Evolutionary conservation across 805 yeast genomes (phyloP), one percentile per base, ranked within the genome.

Genomic region (Myxozyma geophila): DNA sequence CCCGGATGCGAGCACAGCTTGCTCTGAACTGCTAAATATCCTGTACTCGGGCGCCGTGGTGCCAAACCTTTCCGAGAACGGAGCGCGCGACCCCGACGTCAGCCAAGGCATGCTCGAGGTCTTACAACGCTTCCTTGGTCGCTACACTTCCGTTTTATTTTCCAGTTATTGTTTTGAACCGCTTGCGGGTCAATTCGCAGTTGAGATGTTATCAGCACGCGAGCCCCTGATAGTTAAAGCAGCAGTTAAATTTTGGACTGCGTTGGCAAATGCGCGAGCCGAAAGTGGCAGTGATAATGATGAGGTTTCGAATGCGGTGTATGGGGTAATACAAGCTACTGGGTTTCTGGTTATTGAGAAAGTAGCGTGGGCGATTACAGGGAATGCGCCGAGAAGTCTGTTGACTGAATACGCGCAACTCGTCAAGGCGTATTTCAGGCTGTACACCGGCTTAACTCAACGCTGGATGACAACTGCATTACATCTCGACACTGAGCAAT

Each of bases 201-300:
- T 84, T 12, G 68, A 73, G 5, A 79, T 81, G 3, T 74, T 86
- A 28, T 65, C 69, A 5, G 78, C 83, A 0, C 76, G 77, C n/a
- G 91, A 88, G 70, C 75, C 85, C 39, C 82, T 85, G 66, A 81
- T 86, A 0, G 70, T 87, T 33, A 82, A 82, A 64, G 77, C 87
- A 1, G 75, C 82, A 0, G 79, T 81, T 56, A 75, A 77, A 54
- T 86, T 88, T 67, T 87, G 92, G 91, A 76, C 76, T 2, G 73
- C 74, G 37, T 68, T 85, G 7, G 70, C 86, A 28, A 46, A 36
- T n/a, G 15, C 36, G 50, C 40, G 35, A n/a, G 9, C 21, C 19
- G 19, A 46, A 12, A 47, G 54, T 19, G 37, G 51, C 41, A 43
- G 43, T 44, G 33, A 43, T 13, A 55, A 37, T 4, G 54, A 39